Conservation (phyloP, 2,329 filamentous ascomycete species). For the Rutstroemia sp. region DNA sequence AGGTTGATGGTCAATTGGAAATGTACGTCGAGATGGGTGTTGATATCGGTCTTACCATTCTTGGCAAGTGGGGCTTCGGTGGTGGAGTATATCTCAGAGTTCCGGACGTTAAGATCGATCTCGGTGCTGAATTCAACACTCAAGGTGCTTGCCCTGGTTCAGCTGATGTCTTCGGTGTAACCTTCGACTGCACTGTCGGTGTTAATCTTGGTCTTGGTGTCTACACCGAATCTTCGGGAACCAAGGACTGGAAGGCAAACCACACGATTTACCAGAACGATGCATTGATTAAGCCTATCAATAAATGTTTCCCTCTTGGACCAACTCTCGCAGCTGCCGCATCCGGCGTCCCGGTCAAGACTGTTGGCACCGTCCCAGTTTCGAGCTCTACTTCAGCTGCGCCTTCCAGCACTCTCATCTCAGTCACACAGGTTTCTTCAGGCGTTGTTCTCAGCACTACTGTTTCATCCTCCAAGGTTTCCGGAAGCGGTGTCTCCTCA, state of each 20-base stretch:
- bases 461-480: neutral
- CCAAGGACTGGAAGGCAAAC: slow-evolving; percentile 1
- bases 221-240: slow-evolving; percentile 1
- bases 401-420: neutral
- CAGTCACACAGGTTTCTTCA: neutral
- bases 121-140: slow-evolving; percentile 5
- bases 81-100: slow-evolving; percentile 4
- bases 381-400: neutral
- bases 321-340: neutral
- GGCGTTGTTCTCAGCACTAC: neutral
- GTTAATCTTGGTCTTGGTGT: slow-evolving; percentile 4
- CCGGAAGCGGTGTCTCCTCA: neutral
- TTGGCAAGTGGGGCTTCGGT: slow-evolving; percentile 3
- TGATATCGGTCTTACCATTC: slow-evolving; percentile 4
- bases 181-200: slow-evolving; percentile 1
- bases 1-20: slow-evolving; percentile 6
- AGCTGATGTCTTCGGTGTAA: slow-evolving; percentile 7
- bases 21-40: slow-evolving; percentile 1
- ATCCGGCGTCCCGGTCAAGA: slow-evolving; percentile 1
- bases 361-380: slow-evolving; percentile 3
- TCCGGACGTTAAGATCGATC: slow-evolving; percentile 1
- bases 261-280: neutral
- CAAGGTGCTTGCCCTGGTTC: slow-evolving; percentile 7
- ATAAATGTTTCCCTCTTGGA: slow-evolving; percentile 6
- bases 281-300: slow-evolving; percentile 2